These are phyloP conservation scores for Bretschneidera sinensis DNA, from an alignment of 345 rosid species.

Conservation along the genomic window DNA sequence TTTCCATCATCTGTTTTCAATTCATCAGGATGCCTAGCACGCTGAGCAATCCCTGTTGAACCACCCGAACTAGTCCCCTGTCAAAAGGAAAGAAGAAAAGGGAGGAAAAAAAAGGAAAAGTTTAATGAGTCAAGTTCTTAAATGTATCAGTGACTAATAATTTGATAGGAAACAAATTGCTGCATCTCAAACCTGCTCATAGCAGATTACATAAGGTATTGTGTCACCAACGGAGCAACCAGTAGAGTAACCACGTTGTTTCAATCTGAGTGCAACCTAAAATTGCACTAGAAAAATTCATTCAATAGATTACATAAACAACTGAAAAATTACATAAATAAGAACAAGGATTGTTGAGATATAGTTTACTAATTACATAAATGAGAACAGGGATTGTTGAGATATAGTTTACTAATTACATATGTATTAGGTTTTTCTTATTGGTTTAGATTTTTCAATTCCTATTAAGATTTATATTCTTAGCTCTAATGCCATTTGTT, in stretches of 20 bases:
- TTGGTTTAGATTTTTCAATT: no score
- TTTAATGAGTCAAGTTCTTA: constrained; percentile 6
- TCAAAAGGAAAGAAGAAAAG: constrained; percentile 12
- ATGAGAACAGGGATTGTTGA: no score
- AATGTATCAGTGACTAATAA: constrained; percentile 12
- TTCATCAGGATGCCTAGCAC: constrained; percentile 98
- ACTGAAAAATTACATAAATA: constrained; percentile 9
- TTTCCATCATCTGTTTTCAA: constrained; percentile 67
- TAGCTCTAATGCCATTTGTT: no score
- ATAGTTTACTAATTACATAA: no score
- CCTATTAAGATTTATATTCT: no score
- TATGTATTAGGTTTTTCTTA: no score
- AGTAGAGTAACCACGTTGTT: constrained; percentile 72
- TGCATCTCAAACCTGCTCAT: constrained; percentile 69
- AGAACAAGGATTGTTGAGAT: no score
- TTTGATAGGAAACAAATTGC: constrained; percentile 6
- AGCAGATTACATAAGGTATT: constrained; percentile 86
- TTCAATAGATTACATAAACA: constrained; percentile 11
- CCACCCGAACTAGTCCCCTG: constrained; percentile 62
- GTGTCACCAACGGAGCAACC: constrained; percentile 87
- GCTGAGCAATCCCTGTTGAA: constrained; percentile 80
- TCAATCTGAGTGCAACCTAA: constrained; percentile 91
- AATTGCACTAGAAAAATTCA: constrained; percentile 21
- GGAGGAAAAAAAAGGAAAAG: not conserved
- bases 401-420: no score